Percentiles rank a stretch among this genome's conserved stretches.
Conservation (phyloP, 306 rosid genomes). For the Carpinus viminea region DNA sequence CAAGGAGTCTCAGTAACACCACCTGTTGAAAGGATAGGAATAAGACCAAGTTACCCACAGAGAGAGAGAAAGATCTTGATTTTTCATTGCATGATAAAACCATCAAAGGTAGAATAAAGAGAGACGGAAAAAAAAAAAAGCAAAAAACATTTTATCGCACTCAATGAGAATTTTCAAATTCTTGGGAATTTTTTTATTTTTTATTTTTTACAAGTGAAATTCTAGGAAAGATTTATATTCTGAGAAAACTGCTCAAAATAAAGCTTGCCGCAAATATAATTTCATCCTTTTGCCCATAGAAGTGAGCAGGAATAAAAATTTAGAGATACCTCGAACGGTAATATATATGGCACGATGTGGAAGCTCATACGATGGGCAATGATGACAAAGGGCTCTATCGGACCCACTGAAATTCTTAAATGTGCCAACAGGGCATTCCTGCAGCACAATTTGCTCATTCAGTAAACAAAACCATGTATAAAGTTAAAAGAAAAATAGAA, state of each 20-base stretch:
- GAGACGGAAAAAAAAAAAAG: neutral
- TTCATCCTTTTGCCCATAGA: conserved; percentile 17
- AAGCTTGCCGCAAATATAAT: conserved; percentile 11
- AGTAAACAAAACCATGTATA: conserved; percentile 1
- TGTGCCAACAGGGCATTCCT: conserved; percentile 98
- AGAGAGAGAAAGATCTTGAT: neutral
- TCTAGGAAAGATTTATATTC: conserved; percentile 4
- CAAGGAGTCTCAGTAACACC: conserved; percentile 58
- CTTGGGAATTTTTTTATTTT: no score
- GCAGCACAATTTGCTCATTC: conserved; percentile 29
- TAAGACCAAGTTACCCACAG: neutral
- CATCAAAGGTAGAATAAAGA: neutral
- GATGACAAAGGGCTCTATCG: conserved; percentile 65
- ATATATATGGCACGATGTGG: conserved; percentile 74
- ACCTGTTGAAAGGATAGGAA: conserved; percentile 33
- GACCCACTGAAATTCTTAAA: conserved; percentile 83
- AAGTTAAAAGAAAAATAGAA: conserved; percentile 7
- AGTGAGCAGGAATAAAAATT: conserved; percentile 11
- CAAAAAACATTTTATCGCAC: neutral
- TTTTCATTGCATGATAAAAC: conserved; percentile 1
- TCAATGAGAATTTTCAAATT: neutral
- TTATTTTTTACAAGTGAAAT: no score
- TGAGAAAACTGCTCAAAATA: conserved; percentile 10
- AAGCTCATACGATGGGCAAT: conserved; percentile 65
- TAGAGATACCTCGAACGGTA: conserved; percentile 70